Evolutionary conservation across 2,329 filamentous ascomycete species (phyloP), one percentile per base, ranked within the genome.

Genomic region (Incumbomyces lentus): DNA sequence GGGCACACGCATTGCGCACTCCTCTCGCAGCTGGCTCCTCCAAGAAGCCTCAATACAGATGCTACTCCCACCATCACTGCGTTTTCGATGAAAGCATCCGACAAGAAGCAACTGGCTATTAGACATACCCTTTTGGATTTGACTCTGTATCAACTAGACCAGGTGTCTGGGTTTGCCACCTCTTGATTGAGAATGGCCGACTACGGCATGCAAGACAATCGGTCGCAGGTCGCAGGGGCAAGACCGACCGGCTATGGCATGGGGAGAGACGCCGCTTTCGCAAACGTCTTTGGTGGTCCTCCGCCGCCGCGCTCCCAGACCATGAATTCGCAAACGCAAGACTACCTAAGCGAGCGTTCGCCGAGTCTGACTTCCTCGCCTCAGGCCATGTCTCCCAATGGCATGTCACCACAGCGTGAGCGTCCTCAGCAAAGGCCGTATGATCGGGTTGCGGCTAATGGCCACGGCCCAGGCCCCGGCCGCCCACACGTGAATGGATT

Each of bases 191-290:
- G 52, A 55, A 80, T 80, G 80, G 78, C 80, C 62, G 78, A 82
- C 63, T 76, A 81, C 67, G 69, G 74, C 61, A 65, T 73, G 55
- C 78, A 80, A 61, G 74, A 78, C 63, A 75, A 76, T 58, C 72
- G 78, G 63, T 72, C 75, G 60, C 73, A 78, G 49, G 42, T 33
- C 16, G 33, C 30, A 29, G 52, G 52, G 39, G 39, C 53, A 65
- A 69, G 75, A 62, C 64, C 71, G 51, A 62, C 63, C 49, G 66
- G 67, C 52, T 73, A 77, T 62, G 74, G 71, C 51, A 67, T 67
- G 60, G 86, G 92, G 68, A 84, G 92, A 69, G 89, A 98, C 78
- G 86, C 87, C 57, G 92, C 90, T 55, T 98, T 93, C 67, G 87
- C 85, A 55, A 90, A 90, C 68, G 96, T 96, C 62, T 98, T 96